Conservation (phyloP, 2,329 filamentous ascomycete genomes). For the Paraconiothyrium sp. region DNA sequence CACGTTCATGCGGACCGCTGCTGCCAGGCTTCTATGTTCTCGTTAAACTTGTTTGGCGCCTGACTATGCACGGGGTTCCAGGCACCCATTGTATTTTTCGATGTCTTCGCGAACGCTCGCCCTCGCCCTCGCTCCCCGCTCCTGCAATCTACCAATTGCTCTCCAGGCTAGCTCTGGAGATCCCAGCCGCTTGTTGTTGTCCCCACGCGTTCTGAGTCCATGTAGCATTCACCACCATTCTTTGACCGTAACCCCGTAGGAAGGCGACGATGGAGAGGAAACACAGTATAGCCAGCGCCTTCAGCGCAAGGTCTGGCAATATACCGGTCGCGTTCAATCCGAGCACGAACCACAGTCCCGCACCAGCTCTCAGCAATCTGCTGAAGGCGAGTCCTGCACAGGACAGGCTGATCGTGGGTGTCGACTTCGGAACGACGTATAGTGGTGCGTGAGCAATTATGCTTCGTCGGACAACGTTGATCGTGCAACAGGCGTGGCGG, state of each 20-base stretch:
- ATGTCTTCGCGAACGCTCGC: constrained; percentile 20
- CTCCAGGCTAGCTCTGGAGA: constrained; percentile 14
- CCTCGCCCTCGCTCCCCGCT: background rate
- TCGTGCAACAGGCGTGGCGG: constrained; percentile 65
- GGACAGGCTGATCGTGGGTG: constrained; percentile 77
- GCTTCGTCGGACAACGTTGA: constrained; percentile 22
- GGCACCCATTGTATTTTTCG: constrained; percentile 39
- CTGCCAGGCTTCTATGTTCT: constrained; percentile 39
- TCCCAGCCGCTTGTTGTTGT: constrained; percentile 8
- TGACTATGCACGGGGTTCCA: constrained; percentile 39
- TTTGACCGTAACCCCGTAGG: background rate
- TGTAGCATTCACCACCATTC: constrained; percentile 11
- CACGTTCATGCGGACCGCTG: background rate
- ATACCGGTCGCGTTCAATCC: constrained; percentile 46
- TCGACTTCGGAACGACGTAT: constrained; percentile 88
- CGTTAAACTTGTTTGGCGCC: constrained; percentile 31
- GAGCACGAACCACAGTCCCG: constrained; percentile 35
- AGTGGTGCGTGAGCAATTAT: constrained; percentile 61
- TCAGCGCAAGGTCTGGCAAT: constrained; percentile 38
- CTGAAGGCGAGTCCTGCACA: constrained; percentile 30
- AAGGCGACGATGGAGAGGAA: constrained; percentile 17
- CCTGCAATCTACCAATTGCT: constrained; percentile 5
- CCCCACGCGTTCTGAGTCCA: constrained; percentile 11
- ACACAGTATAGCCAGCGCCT: constrained; percentile 34
- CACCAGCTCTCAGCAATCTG: constrained; percentile 22